These are phyloP conservation scores for Solanum sitiens DNA, from an alignment of 257 asterid genomes.

Conservation along the genomic window DNA sequence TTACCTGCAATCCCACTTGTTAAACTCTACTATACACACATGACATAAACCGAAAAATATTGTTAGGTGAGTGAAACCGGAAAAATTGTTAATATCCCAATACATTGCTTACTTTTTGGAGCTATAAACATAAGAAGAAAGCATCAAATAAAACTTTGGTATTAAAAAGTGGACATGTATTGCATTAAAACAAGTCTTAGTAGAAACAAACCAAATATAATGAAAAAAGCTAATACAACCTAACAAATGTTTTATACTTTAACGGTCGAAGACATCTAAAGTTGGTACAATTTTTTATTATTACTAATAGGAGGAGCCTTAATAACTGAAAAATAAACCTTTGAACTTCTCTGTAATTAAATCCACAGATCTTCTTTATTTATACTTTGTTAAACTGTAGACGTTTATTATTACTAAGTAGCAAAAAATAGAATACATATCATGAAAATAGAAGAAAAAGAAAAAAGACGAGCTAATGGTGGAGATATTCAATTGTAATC, in stretches of 20 bases:
- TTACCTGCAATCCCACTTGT: too few species aligned
- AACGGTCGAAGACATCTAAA: too few species aligned
- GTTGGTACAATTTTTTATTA: neutral
- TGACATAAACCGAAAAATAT: neutral
- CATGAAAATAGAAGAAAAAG: too few species aligned
- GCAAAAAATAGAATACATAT: too few species aligned
- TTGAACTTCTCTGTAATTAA: conserved; percentile 4
- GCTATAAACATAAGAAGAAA: neutral
- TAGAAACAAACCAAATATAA: neutral
- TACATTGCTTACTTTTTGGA: too few species aligned
- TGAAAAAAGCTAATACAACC: neutral
- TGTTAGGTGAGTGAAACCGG: neutral
- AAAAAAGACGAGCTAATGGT: too few species aligned
- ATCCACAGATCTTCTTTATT: neutral
- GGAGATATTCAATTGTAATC: too few species aligned
- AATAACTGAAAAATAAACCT: conserved; percentile 23
- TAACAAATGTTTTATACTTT: neutral
- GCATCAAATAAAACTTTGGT: neutral
- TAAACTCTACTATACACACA: neutral
- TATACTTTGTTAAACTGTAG: neutral
- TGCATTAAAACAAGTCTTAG: neutral
- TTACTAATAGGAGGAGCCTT: conserved; percentile 28
- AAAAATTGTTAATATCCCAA: neutral
- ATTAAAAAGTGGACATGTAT: neutral
- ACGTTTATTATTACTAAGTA: too few species aligned